Evolutionary conservation across 805 yeast genomes (phyloP).

Genomic region (Saccharomycopsis babjevae): DNA sequence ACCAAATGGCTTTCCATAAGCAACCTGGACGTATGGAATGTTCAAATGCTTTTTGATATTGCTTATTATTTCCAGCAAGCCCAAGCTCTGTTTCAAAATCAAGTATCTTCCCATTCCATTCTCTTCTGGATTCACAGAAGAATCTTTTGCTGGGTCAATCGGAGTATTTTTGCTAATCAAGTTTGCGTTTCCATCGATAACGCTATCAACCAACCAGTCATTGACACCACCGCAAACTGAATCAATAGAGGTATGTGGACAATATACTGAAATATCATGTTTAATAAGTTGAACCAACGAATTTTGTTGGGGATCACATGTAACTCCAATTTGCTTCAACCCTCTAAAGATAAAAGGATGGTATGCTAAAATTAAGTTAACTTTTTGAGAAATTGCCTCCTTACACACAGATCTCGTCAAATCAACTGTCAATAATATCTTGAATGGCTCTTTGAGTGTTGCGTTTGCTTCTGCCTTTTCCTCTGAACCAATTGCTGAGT

Average conservation of each 20-base stretch:
- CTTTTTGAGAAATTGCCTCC: constrained; percentile 57
- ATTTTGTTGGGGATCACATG: constrained; percentile 65
- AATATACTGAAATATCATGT: constrained; percentile 78
- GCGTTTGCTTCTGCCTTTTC: constrained; percentile 14
- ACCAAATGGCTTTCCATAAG: constrained; percentile 26
- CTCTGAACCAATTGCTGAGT: constrained; percentile 35
- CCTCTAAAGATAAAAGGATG: constrained; percentile 93
- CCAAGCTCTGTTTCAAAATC: constrained; percentile 33
- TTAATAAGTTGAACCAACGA: constrained; percentile 65
- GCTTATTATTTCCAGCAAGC: constrained; percentile 35
- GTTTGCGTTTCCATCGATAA: constrained; percentile 26
- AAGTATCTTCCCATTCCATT: constrained; percentile 82
- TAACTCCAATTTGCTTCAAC: constrained; percentile 57
- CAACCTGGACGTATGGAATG: constrained; percentile 54
- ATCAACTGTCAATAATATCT: constrained; percentile 64
- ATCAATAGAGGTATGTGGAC: constrained; percentile 95
- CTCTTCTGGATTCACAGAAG: constrained; percentile 22
- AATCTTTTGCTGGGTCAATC: constrained; percentile 18
- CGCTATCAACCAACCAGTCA: constrained; percentile 73
- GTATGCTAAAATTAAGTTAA: constrained; percentile 68
- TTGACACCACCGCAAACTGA: constrained; percentile 90
- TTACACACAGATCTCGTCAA: constrained; percentile 73
- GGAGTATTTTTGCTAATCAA: neutral
- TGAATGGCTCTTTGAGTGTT: constrained; percentile 20
- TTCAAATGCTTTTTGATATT: constrained; percentile 45